Evolutionary conservation across 2,329 filamentous ascomycete genomes (phyloP).

Genomic region (Aspergillus persii): DNA sequence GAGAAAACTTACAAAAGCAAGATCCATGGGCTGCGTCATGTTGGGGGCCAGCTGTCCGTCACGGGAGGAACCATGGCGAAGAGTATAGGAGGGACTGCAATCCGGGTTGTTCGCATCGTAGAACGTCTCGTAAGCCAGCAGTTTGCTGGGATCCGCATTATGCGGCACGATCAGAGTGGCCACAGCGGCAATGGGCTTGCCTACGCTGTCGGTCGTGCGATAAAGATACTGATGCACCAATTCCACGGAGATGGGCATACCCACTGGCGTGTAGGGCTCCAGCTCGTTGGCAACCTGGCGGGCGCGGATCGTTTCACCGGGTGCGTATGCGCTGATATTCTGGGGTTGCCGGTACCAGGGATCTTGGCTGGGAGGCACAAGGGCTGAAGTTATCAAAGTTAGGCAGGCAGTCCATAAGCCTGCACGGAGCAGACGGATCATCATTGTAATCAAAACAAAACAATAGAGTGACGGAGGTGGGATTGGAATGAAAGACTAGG

Average conservation of each 20-base stretch:
- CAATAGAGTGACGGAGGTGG: neutral
- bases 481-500: neutral
- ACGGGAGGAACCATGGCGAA: slow-evolving; percentile 6
- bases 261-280: slow-evolving; percentile 8
- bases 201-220: slow-evolving; percentile 17
- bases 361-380: slow-evolving; percentile 12
- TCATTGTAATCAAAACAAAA: neutral
- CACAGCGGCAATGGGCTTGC: slow-evolving; percentile 24
- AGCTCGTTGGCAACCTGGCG: slow-evolving; percentile 12
- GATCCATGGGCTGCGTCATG: slow-evolving; percentile 7
- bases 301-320: slow-evolving; percentile 15
- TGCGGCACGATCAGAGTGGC: slow-evolving; percentile 36
- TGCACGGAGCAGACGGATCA: neutral
- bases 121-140: slow-evolving; percentile 43
- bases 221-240: slow-evolving; percentile 16
- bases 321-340: slow-evolving; percentile 13
- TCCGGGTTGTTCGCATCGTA: slow-evolving; percentile 20
- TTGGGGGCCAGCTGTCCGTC: slow-evolving; percentile 24
- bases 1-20: slow-evolving; percentile 8
- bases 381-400: neutral
- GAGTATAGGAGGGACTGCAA: slow-evolving; percentile 20
- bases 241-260: slow-evolving; percentile 13
- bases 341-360: slow-evolving; percentile 15
- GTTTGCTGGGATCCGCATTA: slow-evolving; percentile 19
- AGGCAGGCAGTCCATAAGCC: neutral